Evolutionary conservation across 139 green algal species (phyloP).

Genomic region (Edaphochlamys debaryana): DNA sequence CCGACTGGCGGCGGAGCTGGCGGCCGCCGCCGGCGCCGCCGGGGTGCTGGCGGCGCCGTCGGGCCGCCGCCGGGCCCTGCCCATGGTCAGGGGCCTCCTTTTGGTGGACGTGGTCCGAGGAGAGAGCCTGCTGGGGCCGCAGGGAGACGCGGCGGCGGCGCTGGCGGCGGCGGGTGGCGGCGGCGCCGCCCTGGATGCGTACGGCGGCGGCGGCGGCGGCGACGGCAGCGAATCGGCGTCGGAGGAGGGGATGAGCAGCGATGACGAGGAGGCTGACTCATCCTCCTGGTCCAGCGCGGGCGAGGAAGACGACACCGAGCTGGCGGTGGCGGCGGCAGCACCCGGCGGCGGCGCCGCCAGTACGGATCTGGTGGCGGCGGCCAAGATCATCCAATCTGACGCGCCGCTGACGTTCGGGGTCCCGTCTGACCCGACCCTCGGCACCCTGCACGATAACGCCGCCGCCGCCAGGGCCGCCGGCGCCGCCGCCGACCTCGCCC

Average conservation of each 20-base stretch:
- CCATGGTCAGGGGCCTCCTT: not conserved
- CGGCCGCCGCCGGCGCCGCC: no score
- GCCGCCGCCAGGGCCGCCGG: conserved; percentile 5
- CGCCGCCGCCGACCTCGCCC: not conserved
- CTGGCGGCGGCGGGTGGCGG: not conserved
- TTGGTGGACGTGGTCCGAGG: conserved; percentile 26
- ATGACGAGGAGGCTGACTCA: no score
- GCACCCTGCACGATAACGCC: conserved; percentile 15
- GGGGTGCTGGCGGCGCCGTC: no score
- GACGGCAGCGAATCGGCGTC: not conserved
- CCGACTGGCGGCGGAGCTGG: conserved; percentile 4
- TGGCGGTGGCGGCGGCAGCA: not conserved
- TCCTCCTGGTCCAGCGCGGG: no score
- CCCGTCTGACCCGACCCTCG: not conserved
- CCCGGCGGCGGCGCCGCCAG: not conserved
- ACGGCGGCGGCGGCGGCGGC: not conserved
- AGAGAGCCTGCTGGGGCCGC: not conserved
- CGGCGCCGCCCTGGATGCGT: not conserved
- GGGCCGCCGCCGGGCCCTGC: not conserved
- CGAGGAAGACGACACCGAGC: no score
- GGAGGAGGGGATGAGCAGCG: not conserved
- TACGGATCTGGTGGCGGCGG: no score
- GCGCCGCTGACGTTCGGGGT: conserved; percentile 11
- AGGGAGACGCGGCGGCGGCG: not conserved
- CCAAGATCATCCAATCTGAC: conserved; percentile 4